phyloP scores from a whole-genome alignment of 768 basidiomycete species.

The Kwoniella mangroviensis region DNA sequence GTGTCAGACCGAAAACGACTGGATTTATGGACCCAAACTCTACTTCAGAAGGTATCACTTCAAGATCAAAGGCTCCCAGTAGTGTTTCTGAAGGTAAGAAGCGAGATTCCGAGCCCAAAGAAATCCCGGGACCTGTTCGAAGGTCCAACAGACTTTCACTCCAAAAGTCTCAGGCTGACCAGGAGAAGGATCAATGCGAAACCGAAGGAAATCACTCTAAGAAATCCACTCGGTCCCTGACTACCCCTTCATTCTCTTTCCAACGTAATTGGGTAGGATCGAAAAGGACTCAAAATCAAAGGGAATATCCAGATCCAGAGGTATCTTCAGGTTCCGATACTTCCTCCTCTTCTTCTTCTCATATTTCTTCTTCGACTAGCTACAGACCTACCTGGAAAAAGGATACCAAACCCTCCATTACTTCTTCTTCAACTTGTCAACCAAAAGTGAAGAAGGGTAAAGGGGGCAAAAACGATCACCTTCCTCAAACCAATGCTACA shows the following conservation, averaged over 20 bases:
- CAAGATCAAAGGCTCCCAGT: not conserved
- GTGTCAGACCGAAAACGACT: too few relatives aligned
- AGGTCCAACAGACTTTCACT: too few relatives aligned
- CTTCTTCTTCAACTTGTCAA: too few relatives aligned
- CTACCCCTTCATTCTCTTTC: too few relatives aligned
- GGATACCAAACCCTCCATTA: too few relatives aligned
- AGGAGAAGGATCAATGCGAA: not conserved
- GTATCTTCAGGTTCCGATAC: not conserved
- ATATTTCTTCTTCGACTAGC: not conserved
- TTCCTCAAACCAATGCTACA: not conserved
- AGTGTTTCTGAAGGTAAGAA: not conserved
- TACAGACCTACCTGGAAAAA: not conserved
- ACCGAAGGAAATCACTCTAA: not conserved
- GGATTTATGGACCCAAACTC: too few relatives aligned
- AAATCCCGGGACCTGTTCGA: too few relatives aligned
- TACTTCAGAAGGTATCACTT: not conserved
- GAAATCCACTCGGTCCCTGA: too few relatives aligned
- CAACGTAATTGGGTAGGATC: too few relatives aligned
- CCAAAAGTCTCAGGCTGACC: too few relatives aligned
- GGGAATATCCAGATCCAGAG: not conserved
- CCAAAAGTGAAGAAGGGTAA: not conserved
- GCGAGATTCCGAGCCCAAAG: not conserved
- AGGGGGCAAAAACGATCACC: not conserved
- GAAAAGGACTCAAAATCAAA: not conserved
- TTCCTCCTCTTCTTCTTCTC: not conserved